phyloP scores from a whole-genome alignment of 2,329 filamentous ascomycete species.

The Calonectria pseudoturangicola region DNA sequence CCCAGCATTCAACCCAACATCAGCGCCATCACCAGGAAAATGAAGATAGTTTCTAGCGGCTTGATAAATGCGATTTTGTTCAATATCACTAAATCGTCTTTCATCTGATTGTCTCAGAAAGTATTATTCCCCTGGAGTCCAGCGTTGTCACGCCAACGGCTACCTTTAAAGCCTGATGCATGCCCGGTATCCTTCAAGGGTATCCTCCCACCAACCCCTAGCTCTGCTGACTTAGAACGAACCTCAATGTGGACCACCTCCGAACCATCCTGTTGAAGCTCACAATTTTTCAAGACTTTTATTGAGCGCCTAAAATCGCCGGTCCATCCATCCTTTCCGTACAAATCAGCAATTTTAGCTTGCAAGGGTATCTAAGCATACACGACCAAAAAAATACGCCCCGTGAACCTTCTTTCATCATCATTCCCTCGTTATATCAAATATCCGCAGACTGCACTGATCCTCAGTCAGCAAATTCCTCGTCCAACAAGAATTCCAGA shows the following conservation, averaged over 20 bases:
- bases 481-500: conserved; percentile 56
- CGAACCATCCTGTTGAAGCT: conserved; percentile 5
- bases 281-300: conserved; percentile 28
- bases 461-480: conserved; percentile 53
- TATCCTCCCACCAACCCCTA: conserved; percentile 3
- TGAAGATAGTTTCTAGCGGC: neutral
- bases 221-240: neutral
- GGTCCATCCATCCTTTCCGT: conserved; percentile 32
- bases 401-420: conserved; percentile 36
- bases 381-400: conserved; percentile 42
- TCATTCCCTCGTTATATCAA: conserved; percentile 41
- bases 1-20: conserved; percentile 27
- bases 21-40: conserved; percentile 1
- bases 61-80: neutral
- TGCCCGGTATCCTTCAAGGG: neutral
- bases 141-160: conserved; percentile 13
- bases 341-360: conserved; percentile 48
- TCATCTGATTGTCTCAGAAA: conserved; percentile 11
- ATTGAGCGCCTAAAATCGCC: conserved; percentile 35
- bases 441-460: conserved; percentile 44
- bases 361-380: conserved; percentile 55
- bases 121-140: neutral
- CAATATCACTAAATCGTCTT: neutral
- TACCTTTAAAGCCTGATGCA: neutral
- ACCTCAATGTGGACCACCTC: conserved; percentile 6